These are phyloP conservation scores for Petunia secreta DNA, from an alignment of 257 asterid genomes.

Conservation along the genomic window DNA sequence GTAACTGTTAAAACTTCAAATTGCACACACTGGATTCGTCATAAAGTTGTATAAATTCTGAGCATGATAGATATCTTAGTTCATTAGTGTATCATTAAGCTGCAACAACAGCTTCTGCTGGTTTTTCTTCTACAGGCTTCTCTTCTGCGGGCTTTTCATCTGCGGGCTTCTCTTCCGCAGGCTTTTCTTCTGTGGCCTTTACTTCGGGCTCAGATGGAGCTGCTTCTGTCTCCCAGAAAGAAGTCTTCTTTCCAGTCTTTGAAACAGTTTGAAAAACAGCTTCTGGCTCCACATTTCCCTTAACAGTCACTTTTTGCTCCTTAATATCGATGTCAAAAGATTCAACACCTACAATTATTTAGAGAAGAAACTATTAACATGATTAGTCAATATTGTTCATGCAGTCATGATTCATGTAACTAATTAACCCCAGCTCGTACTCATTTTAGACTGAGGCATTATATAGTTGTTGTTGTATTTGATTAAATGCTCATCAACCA, in stretches of 20 bases:
- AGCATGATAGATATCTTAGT: background rate
- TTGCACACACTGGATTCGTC: background rate
- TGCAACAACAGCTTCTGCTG: slow-evolving; percentile 40
- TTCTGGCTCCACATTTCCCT: slow-evolving; percentile 74
- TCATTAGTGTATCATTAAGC: slow-evolving; percentile 35
- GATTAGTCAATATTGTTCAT: no score
- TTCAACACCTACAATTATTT: slow-evolving; percentile 62
- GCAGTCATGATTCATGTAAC: no score
- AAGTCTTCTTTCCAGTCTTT: slow-evolving; percentile 85
- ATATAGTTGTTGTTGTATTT: no score
- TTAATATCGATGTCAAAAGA: slow-evolving; percentile 73
- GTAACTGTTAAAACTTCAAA: background rate
- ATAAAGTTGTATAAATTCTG: background rate
- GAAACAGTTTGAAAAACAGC: slow-evolving; percentile 83
- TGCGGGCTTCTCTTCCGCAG: slow-evolving; percentile 24
- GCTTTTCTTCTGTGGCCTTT: slow-evolving; percentile 32
- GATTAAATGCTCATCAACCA: no score
- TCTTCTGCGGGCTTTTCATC: background rate
- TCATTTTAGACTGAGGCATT: no score
- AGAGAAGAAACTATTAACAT: no score
- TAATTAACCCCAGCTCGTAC: no score
- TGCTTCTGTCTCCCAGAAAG: slow-evolving; percentile 72
- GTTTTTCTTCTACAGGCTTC: slow-evolving; percentile 32
- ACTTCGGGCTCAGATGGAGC: slow-evolving; percentile 29
- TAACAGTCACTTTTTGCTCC: slow-evolving; percentile 88